Conservation (phyloP, 768 basidiomycete species). For the Dendrothele bispora region DNA sequence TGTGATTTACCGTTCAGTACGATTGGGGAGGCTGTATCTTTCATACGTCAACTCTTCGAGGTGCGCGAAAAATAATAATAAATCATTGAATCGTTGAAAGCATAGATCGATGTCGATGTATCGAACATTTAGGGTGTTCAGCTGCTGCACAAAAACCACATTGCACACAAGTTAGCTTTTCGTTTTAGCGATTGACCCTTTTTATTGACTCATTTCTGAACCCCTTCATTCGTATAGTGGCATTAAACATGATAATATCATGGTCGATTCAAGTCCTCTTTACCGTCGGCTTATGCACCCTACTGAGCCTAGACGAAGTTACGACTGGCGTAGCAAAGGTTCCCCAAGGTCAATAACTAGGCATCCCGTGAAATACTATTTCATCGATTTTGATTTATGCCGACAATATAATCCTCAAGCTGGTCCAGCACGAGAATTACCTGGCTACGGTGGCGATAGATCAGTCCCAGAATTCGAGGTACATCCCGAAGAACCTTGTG, state of each 20-base stretch:
- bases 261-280: too few relatives aligned
- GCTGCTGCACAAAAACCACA: conserved; percentile 32
- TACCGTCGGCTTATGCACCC: too few relatives aligned
- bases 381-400: conserved; percentile 39
- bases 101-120: too few relatives aligned
- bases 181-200: background rate
- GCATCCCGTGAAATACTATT: conserved; percentile 31
- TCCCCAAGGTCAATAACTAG: conserved; percentile 26
- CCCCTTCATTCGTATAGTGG: conserved; percentile 23
- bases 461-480: conserved; percentile 35
- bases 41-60: conserved; percentile 19
- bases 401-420: conserved; percentile 23
- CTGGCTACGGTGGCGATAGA: conserved; percentile 40
- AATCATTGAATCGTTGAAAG: background rate
- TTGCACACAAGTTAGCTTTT: conserved; percentile 27
- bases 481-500: conserved; percentile 15
- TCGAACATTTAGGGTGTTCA: conserved; percentile 23
- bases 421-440: conserved; percentile 21
- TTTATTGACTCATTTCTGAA: conserved; percentile 21
- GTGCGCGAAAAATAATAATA: conserved; percentile 7
- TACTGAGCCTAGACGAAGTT: too few relatives aligned
- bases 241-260: conserved; percentile 22
- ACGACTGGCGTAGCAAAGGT: conserved; percentile 9
- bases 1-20: conserved; percentile 14
- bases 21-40: conserved; percentile 20